Evolutionary conservation across 2,329 filamentous ascomycete species (phyloP), one percentile per base, ranked within the genome.

Genomic region (Botrytis cinerea): DNA sequence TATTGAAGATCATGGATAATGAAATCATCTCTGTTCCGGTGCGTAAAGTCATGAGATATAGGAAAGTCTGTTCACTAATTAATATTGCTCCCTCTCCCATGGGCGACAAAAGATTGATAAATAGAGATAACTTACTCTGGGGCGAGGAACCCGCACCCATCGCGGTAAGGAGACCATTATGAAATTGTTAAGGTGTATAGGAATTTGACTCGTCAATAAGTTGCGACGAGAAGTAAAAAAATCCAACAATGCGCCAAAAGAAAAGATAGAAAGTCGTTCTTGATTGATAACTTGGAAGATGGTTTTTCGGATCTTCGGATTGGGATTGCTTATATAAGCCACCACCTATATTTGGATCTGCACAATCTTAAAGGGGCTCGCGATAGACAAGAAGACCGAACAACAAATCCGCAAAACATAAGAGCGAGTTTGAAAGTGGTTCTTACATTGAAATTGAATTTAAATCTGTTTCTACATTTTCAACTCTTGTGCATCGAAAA

Each of bases 1-100:
- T 97, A 87, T 98, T 98, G 84, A 98, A 91, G 72, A 97, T 87
- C 76, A 97, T 89, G 18, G 92, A 90, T 75, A 96, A 87, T 7
- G 92, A 91, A 79, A 97, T 94, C 79, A 98, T 88, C 78, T 96
- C 93, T 64, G 93, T 91, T 77, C 93, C 95, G 48, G 93, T 95
- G 79, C 93, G 92, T 72, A 98, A 90, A 80, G 92, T 93, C 85
- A 97, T 92, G 80, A 94, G 86, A 81, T 93, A 93, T 77, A 97
- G 88, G 82, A 97, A 95, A 64, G 90, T 91, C 94, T 97, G 81
- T 57, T 35, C 70, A 67, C 45, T 18, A 43, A 57, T 79, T 67
- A 80, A 75, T 54, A 68, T 40, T 46, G 16, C n/a, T 72, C 73
- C 64, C 28, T 35, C 40, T 71, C 7, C 38, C 20, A 45, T 57